Base-by-base conservation (phyloP, 495 filamentous ascomycete species). In the Oidiodendron maius region DNA sequence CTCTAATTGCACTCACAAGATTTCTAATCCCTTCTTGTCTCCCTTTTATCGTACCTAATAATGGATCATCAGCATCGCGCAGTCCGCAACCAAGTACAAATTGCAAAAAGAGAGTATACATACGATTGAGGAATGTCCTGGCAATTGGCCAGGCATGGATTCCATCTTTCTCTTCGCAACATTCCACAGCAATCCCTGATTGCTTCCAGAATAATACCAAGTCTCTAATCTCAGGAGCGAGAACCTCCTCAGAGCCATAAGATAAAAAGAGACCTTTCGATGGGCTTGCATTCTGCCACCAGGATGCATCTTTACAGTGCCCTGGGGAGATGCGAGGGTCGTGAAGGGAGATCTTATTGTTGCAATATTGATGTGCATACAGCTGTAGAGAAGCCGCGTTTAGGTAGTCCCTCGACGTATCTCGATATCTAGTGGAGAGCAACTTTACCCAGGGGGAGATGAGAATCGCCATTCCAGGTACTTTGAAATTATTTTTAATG, bases 131-230 rank as follows among this genome's bases (percentile, higher is more conserved):
- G 59, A 87, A 90, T 36, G 89, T 58, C 25, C 71, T 74, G 13
- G 80, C 85, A 21, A 91, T 80, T 12, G 86, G 86, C 87, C 86
- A 90, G 10, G 83, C 84, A 66, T 91, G 86, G 46, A 89, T 80
- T 17, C 74, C 81, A 3, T 76, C 82, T 23, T 51, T 24, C 28
- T 67, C 62, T 53, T 84, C 78, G 58, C 71, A 54, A 43, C 67
- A 70, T 23, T 58, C 57, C 10, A 84, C 72, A 20, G 62, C 55
- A 36, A 73, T 64, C 39, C 65, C 67, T n/a, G 70, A 69, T 21
- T 64, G 61, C 32, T 68, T 55, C 35, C 85, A 61, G 23, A 75
- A 55, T 12, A 52, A 53, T 13, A 82, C 62, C 36, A 86, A 57
- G 11, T 66, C 61, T 46, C 72, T 58, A 25, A 85, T 80, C 40